Evolutionary conservation across 495 filamentous ascomycete species (phyloP).

Genomic region (Penicillium fimorum): DNA sequence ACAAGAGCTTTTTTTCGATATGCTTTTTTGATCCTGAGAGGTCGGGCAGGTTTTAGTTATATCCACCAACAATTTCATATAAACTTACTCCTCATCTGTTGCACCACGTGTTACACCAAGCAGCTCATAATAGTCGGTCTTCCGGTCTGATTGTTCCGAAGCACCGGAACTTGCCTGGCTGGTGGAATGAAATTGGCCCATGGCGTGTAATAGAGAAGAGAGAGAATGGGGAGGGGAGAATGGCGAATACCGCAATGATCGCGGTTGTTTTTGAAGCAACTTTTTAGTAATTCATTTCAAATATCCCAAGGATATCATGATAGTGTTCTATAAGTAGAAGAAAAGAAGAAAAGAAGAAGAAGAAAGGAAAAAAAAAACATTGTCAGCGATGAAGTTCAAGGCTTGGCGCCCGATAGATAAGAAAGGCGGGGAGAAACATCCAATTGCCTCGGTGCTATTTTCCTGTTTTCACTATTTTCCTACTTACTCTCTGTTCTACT

Average conservation of each 20-base stretch:
- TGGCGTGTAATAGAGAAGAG: conserved; percentile 28
- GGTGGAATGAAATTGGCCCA: conserved; percentile 82
- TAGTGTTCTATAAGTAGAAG: neutral
- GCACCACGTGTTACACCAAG: conserved; percentile 70
- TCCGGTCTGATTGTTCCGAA: conserved; percentile 39
- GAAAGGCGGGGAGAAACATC: neutral
- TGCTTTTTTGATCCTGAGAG: conserved; percentile 80
- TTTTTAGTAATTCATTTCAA: neutral
- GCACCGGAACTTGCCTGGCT: conserved; percentile 31
- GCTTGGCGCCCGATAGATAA: neutral
- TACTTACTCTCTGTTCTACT: neutral
- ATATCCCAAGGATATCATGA: neutral
- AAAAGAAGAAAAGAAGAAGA: neutral
- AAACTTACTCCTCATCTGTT: conserved; percentile 76
- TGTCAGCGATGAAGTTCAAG: neutral
- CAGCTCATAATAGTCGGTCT: conserved; percentile 90
- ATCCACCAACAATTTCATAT: neutral
- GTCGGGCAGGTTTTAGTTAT: conserved; percentile 11
- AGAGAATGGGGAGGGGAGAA: no score
- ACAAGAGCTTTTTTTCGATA: conserved; percentile 90
- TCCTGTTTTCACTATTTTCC: neutral
- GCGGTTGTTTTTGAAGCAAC: neutral
- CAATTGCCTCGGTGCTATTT: neutral
- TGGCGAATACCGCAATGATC: neutral
- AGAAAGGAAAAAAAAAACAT: neutral